A percentile compares a stretch with the other conserved stretches of the same genome.
Evolutionary conservation across 148 eudicot genomes (phyloP).

Genomic region (Dianthus caryophyllus): DNA sequence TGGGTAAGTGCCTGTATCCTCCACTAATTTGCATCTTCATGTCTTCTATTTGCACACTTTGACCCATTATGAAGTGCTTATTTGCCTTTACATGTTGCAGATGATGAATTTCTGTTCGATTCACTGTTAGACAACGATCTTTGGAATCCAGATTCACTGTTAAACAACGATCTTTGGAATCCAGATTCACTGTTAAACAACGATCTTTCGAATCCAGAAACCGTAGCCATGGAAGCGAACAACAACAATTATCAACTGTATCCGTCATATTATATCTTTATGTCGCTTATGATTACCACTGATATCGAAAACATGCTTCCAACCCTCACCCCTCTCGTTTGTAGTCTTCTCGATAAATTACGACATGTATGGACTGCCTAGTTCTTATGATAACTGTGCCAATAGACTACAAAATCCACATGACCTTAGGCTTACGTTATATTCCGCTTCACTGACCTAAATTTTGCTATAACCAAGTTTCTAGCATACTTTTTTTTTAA

Average conservation of each 20-base stretch:
- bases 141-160: no score
- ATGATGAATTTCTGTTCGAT: not conserved
- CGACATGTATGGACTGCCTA: not conserved
- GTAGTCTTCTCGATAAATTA: not conserved
- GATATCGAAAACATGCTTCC: not conserved
- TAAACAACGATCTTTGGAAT: no score
- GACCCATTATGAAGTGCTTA: not conserved
- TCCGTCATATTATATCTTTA: conserved; percentile 3
- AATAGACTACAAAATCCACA: no score
- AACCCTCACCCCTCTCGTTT: not conserved
- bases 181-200: not conserved
- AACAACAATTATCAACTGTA: conserved; percentile 9
- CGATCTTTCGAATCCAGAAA: not conserved
- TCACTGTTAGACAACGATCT: no score
- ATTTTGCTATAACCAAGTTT: no score
- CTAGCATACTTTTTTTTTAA: no score
- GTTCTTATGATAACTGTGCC: not conserved
- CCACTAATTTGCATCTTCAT: not conserved
- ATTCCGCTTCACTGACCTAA: no score
- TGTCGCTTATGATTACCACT: not conserved
- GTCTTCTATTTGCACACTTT: not conserved
- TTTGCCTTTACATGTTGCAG: conserved; percentile 4
- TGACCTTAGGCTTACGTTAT: no score
- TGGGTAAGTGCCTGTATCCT: conserved; percentile 16
- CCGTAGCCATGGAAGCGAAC: not conserved